phyloP scores from a whole-genome alignment of 2,329 filamentous ascomycete species.

The Penicillium corylophilum region DNA sequence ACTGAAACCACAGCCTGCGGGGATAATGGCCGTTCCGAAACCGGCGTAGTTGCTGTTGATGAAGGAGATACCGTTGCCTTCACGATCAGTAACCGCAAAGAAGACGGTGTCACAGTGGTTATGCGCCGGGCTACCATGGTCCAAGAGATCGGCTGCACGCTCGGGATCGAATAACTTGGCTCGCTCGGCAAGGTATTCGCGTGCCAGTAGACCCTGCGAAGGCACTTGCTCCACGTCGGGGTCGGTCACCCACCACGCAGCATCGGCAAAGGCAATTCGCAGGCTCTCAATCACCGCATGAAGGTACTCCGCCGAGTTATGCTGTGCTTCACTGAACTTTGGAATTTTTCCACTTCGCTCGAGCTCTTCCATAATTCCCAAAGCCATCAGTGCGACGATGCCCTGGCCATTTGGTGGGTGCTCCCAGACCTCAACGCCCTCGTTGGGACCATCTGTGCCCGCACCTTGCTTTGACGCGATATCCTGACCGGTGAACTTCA shows the following conservation, averaged over 20 bases:
- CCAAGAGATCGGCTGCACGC: constrained; percentile 52
- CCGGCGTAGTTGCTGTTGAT: constrained; percentile 94
- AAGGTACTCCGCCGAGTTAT: constrained; percentile 78
- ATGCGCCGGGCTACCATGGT: constrained; percentile 80
- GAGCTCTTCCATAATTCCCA: constrained; percentile 86
- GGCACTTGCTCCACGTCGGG: constrained; percentile 67
- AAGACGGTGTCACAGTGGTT: constrained; percentile 92
- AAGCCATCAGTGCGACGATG: constrained; percentile 88
- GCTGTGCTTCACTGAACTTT: constrained; percentile 63
- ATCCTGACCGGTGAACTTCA: constrained; percentile 69
- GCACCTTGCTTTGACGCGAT: constrained; percentile 19
- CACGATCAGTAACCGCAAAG: constrained; percentile 76
- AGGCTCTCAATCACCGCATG: constrained; percentile 87
- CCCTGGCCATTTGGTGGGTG: constrained; percentile 96
- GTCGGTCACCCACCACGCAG: constrained; percentile 85
- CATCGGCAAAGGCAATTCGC: constrained; percentile 87
- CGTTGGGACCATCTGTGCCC: constrained; percentile 31
- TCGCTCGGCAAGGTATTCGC: constrained; percentile 72
- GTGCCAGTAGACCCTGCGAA: constrained; percentile 65
- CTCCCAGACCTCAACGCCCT: constrained; percentile 81
- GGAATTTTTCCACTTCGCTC: constrained; percentile 74
- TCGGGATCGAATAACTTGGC: constrained; percentile 60
- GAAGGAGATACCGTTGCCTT: constrained; percentile 90
- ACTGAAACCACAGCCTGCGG: constrained; percentile 82
- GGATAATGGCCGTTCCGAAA: constrained; percentile 82